Evolutionary conservation across 352 stramenopile genomes (phyloP), one percentile per base, ranked within the genome.

Genomic region (Phytophthora meadii): DNA sequence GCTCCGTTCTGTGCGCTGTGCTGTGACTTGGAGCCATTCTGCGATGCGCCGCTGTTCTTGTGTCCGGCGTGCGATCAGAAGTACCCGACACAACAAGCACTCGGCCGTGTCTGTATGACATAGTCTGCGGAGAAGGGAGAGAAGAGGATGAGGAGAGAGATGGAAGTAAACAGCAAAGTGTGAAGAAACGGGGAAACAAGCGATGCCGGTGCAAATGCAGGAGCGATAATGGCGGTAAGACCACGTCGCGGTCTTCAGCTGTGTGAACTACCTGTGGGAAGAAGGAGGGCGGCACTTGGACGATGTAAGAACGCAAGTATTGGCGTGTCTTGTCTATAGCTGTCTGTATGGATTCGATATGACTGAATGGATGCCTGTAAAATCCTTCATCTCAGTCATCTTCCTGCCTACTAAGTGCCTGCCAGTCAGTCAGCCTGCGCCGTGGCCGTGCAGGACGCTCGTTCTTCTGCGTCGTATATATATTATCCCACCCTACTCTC

Each of bases 61-160:
- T 94, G 86, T 37, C 65, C 75, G 44, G 71, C 78, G 46, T 94
- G 86, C 57, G 86, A 94, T 65, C 82, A 84, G 53, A 94, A 94
- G 59, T 94, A 94, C 63, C 86, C 86, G 55, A 94, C 84, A 49
- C 86, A 93, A 55, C 78, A 87, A 51, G 79, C 84, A 40, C 76
- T 95, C 9, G 87, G 84, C 28, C 79, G 77, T 54, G 78, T 88
- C 45, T 90, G 78, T 61, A 80, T 84, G 72, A 68, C 61, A 73
- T 76, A 74, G 58, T 25, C 41, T 45, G 30, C 32, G 15, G 32
- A 59, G 14, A 6, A 22, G 48, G 12, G 41, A 51, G 24, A 32
- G 52, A 61, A 40, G 17, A 27, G 27, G 46, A 57, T 47, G 48
- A n/a, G 49, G 44, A 61, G 41, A 30, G 30, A 54, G 30, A 50